Conservation (phyloP, 1,284 basidiomycete species). For the Apiotrichum gamsii region DNA sequence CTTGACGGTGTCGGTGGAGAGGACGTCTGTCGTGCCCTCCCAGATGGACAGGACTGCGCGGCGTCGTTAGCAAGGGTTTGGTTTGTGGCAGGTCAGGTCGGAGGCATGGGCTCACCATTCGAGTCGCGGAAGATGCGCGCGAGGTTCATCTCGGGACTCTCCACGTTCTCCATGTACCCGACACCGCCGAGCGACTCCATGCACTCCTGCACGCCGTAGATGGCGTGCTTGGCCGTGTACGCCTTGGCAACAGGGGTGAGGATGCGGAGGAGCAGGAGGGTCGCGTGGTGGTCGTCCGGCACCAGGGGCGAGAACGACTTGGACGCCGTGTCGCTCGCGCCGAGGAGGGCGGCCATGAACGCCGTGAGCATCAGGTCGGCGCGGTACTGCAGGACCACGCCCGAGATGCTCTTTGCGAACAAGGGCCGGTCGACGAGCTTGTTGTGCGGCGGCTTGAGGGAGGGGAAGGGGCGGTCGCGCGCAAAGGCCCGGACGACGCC, state of each 20-base stretch:
- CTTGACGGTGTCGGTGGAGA: constrained; percentile 19
- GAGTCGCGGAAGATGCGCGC: constrained; percentile 55
- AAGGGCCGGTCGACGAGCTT: constrained; percentile 52
- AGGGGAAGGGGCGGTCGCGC: constrained; percentile 49
- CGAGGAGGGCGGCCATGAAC: constrained; percentile 57
- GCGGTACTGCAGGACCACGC: constrained; percentile 57
- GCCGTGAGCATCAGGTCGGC: constrained; percentile 61
- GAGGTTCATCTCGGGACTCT: constrained; percentile 48
- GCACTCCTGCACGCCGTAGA: constrained; percentile 61
- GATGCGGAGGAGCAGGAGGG: constrained; percentile 56
- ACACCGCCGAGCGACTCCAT: constrained; percentile 70
- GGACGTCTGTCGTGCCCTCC: constrained; percentile 58
- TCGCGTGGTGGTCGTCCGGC: constrained; percentile 39
- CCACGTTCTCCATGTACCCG: constrained; percentile 76
- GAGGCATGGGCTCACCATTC: too few relatives aligned
- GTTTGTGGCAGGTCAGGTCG: too few relatives aligned
- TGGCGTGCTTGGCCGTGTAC: constrained; percentile 61
- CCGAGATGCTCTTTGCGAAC: constrained; percentile 52
- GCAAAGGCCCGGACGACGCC: constrained; percentile 61
- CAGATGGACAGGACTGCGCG: constrained; percentile 80
- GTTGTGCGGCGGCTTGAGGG: constrained; percentile 51
- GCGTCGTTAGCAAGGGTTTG: too few relatives aligned
- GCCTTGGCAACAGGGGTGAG: constrained; percentile 67
- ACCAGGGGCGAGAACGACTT: constrained; percentile 37
- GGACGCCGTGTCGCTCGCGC: constrained; percentile 56